A percentile compares a stretch with the other conserved stretches of the same genome.
phyloP scores from a whole-genome alignment of 306 rosid species.

The Pueraria montana region DNA sequence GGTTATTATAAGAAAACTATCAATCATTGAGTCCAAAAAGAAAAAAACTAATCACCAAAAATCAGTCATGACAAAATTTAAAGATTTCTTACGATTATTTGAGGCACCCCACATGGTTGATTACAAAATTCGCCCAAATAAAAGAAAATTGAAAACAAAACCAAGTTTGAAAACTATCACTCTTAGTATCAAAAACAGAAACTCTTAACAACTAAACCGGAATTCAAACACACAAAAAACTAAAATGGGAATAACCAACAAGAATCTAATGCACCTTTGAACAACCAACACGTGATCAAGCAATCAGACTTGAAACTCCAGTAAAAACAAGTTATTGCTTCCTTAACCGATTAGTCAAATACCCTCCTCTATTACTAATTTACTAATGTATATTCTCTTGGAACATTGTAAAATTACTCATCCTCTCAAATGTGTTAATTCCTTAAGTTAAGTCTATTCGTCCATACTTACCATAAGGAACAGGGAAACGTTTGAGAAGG shows the following conservation, averaged over 20 bases:
- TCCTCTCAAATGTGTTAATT: no score
- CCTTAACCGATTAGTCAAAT: no score
- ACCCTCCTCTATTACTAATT: no score
- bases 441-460: no score
- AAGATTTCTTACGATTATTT: not conserved
- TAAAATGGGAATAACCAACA: not conserved
- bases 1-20: not conserved
- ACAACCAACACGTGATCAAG: not conserved
- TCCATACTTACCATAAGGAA: no score
- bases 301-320: not conserved
- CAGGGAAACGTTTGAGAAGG: no score
- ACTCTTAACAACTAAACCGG: not conserved
- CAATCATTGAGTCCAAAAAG: not conserved
- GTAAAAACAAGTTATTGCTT: no score
- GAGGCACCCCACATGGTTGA: conserved; percentile 21
- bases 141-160: not conserved
- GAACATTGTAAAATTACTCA: no score
- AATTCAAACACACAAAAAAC: not conserved
- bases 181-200: not conserved
- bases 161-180: not conserved
- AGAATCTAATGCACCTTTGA: not conserved
- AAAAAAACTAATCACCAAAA: not conserved
- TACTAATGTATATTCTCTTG: no score
- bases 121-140: not conserved
- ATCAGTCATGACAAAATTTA: not conserved